Percentiles rank a stretch among this genome's conserved stretches.
phyloP scores from a whole-genome alignment of 2,329 filamentous ascomycete species.

The Colletotrichum endophyticum region DNA sequence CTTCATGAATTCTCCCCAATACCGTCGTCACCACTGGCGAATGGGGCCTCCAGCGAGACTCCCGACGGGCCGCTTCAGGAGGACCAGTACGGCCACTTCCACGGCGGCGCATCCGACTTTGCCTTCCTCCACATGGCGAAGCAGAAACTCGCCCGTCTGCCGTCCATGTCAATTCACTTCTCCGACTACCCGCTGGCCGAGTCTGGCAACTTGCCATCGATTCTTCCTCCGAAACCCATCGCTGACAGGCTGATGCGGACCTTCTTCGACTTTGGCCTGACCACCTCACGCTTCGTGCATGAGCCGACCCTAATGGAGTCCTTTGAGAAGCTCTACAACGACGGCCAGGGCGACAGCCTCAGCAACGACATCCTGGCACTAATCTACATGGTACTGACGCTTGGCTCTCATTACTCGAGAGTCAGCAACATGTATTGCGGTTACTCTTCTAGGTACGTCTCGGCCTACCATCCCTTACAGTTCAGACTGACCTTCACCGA shows the following conservation, averaged over 20 bases:
- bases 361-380: rapidly evolving
- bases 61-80: background rate
- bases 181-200: background rate
- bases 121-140: background rate
- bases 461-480: background rate
- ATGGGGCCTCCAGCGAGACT: background rate
- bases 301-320: background rate
- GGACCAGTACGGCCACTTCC: background rate
- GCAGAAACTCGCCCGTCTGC: background rate
- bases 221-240: background rate
- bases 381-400: background rate
- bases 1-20: background rate
- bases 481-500: rapidly evolving
- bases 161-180: background rate
- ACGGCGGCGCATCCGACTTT: background rate
- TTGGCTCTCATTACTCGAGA: background rate
- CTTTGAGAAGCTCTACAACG: background rate
- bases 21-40: background rate
- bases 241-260: background rate
- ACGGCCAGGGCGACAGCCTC: background rate
- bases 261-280: background rate
- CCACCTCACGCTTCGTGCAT: background rate
- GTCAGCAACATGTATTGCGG: background rate
- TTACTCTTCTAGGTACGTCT: background rate
- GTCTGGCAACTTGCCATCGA: background rate